These are phyloP conservation scores for Candida tropicalis DNA, from an alignment of 1,139 yeast species.

Conservation along the genomic window DNA sequence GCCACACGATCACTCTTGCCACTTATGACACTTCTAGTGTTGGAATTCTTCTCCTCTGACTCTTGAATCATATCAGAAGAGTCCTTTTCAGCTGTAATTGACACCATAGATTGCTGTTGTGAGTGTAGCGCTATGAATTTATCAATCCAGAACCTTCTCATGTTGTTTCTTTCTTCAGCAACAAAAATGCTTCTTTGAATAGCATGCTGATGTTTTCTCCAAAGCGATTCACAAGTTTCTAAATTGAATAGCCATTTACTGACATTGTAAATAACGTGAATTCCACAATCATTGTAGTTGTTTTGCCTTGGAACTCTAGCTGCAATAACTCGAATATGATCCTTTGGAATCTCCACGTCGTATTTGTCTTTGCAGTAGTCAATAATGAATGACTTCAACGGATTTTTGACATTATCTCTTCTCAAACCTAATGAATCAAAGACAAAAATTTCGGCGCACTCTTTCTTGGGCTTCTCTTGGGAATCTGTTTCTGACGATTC, in stretches of 20 bases:
- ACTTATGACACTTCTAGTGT: background rate
- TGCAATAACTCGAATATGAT: slow-evolving; percentile 42
- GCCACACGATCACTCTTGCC: background rate
- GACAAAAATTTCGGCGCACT: slow-evolving; percentile 58
- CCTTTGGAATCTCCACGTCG: slow-evolving; percentile 46
- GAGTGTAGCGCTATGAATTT: slow-evolving; percentile 30
- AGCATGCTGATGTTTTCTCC: slow-evolving; percentile 35
- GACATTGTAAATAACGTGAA: slow-evolving; percentile 83
- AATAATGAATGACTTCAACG: slow-evolving; percentile 64
- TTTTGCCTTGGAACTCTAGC: slow-evolving; percentile 82
- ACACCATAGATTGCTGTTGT: background rate
- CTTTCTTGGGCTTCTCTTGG: slow-evolving; percentile 5
- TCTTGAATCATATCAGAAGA: no score
- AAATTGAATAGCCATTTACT: slow-evolving; percentile 62
- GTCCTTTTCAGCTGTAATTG: no score
- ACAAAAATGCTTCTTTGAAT: slow-evolving; percentile 24
- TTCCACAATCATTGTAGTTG: slow-evolving; percentile 93
- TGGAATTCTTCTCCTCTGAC: no score
- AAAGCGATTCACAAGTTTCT: slow-evolving; percentile 48
- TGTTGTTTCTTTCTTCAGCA: slow-evolving; percentile 35
- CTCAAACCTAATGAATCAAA: slow-evolving; percentile 75
- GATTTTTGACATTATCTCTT: slow-evolving; percentile 55
- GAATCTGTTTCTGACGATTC: slow-evolving; percentile 1
- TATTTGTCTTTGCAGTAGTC: slow-evolving; percentile 72
- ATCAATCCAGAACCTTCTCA: slow-evolving; percentile 34